phyloP scores from a whole-genome alignment of 1,139 yeast genomes.

The Sugiyamaella neomexicana region DNA sequence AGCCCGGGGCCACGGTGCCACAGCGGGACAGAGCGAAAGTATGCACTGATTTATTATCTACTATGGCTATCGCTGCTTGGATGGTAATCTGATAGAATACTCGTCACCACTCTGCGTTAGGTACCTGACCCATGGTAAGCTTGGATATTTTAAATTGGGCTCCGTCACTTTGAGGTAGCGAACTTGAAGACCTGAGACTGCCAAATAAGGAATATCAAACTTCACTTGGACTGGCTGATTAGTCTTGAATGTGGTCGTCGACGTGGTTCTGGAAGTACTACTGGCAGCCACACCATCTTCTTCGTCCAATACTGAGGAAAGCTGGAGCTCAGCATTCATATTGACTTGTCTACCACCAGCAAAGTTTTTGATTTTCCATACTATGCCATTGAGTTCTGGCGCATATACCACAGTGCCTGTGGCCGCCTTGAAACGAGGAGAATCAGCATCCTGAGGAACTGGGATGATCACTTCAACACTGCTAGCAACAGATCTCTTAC shows the following conservation, averaged over 20 bases:
- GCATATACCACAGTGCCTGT: constrained; percentile 84
- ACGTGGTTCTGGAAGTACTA: constrained; percentile 14
- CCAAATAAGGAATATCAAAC: constrained; percentile 92
- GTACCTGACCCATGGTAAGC: constrained; percentile 93
- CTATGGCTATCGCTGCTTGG: constrained; percentile 7
- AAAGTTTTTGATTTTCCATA: constrained; percentile 85
- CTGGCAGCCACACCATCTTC: constrained; percentile 42
- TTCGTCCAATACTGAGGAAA: constrained; percentile 63
- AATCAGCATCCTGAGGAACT: constrained; percentile 88
- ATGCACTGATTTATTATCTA: not conserved
- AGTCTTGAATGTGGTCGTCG: constrained; percentile 18
- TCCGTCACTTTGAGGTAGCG: constrained; percentile 85
- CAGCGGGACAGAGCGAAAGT: too few species aligned
- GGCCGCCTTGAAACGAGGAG: constrained; percentile 75
- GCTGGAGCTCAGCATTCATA: constrained; percentile 82
- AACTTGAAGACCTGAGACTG: constrained; percentile 92
- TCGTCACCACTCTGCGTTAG: constrained; percentile 90
- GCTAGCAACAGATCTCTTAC: constrained; percentile 78
- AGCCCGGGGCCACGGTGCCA: too few species aligned
- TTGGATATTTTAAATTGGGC: constrained; percentile 81
- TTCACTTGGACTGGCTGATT: constrained; percentile 56
- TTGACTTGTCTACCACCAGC: constrained; percentile 85
- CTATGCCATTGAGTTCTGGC: constrained; percentile 77
- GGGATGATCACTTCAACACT: constrained; percentile 81
- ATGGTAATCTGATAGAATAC: constrained; percentile 61